A percentile compares a stretch with the other conserved stretches of the same genome.
Evolutionary conservation across 345 rosid species (phyloP).

Genomic region (Eucalyptus pauciflora): DNA sequence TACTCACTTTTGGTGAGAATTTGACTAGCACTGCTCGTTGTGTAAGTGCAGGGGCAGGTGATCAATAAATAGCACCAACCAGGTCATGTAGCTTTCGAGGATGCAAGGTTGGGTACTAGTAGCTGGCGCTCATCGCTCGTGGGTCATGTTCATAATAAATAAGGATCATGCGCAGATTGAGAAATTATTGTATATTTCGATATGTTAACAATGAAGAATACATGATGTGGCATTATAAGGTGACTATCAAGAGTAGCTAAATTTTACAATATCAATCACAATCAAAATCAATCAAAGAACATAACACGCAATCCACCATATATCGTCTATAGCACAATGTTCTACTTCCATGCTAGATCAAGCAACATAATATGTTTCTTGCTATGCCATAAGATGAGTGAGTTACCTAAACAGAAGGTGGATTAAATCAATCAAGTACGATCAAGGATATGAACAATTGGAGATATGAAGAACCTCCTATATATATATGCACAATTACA

Average conservation of each 20-base stretch:
- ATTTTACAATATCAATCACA: background rate
- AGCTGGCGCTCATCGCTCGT: background rate
- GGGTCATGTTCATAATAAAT: background rate
- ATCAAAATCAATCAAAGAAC: background rate
- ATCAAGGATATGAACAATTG: background rate
- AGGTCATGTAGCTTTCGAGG: background rate
- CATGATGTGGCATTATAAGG: background rate
- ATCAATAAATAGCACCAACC: background rate
- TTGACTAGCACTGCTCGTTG: background rate
- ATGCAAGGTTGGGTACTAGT: background rate
- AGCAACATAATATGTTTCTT: background rate
- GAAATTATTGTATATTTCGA: background rate
- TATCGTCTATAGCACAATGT: background rate
- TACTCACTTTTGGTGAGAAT: background rate
- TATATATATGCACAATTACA: background rate
- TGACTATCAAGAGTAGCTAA: background rate
- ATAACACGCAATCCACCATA: background rate
- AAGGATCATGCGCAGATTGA: background rate
- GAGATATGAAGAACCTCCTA: background rate
- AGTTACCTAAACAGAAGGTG: background rate
- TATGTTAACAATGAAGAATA: background rate
- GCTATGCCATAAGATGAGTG: background rate
- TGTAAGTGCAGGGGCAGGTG: background rate
- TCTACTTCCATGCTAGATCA: background rate
- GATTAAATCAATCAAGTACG: background rate